Percentiles rank a stretch among this genome's conserved stretches.
These are phyloP conservation scores for Hanseniaspora vineae DNA, from an alignment of 805 yeast species.

Conservation along the genomic window DNA sequence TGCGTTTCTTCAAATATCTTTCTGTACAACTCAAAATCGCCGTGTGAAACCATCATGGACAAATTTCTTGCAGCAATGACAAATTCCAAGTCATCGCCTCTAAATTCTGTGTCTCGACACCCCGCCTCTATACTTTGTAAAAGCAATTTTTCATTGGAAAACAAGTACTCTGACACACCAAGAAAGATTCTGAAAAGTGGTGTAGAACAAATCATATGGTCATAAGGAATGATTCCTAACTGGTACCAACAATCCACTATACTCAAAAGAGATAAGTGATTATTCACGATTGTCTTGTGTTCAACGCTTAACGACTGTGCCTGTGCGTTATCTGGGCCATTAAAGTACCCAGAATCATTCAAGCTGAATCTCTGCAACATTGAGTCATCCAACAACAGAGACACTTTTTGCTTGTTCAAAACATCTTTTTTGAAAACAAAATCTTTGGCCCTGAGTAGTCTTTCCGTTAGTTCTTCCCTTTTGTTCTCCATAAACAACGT, in stretches of 20 bases:
- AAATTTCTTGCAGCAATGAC: conserved; percentile 80
- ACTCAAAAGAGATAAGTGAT: conserved; percentile 78
- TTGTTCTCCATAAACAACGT: conserved; percentile 68
- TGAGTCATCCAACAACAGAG: conserved; percentile 58
- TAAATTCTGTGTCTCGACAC: conserved; percentile 47
- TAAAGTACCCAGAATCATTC: conserved; percentile 32
- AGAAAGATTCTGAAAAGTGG: conserved; percentile 85
- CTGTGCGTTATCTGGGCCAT: conserved; percentile 41
- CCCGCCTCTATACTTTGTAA: conserved; percentile 72
- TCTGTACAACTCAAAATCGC: conserved; percentile 61
- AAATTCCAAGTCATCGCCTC: conserved; percentile 87
- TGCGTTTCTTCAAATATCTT: conserved; percentile 68
- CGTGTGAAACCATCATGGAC: conserved; percentile 69
- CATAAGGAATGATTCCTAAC: conserved; percentile 79
- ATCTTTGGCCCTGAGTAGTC: conserved; percentile 56
- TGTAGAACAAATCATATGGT: conserved; percentile 93
- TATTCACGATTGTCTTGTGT: conserved; percentile 46
- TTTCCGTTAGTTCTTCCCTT: conserved; percentile 38
- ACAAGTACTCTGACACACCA: conserved; percentile 87
- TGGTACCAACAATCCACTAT: conserved; percentile 91
- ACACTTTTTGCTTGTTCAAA: conserved; percentile 35
- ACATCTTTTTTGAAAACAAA: conserved; percentile 62
- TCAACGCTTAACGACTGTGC: conserved; percentile 50
- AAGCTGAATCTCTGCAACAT: conserved; percentile 70
- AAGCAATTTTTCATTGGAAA: conserved; percentile 71